Evolutionary conservation across 2,329 filamentous ascomycete species (phyloP).

Genomic region (Aspergillus ibericus): DNA sequence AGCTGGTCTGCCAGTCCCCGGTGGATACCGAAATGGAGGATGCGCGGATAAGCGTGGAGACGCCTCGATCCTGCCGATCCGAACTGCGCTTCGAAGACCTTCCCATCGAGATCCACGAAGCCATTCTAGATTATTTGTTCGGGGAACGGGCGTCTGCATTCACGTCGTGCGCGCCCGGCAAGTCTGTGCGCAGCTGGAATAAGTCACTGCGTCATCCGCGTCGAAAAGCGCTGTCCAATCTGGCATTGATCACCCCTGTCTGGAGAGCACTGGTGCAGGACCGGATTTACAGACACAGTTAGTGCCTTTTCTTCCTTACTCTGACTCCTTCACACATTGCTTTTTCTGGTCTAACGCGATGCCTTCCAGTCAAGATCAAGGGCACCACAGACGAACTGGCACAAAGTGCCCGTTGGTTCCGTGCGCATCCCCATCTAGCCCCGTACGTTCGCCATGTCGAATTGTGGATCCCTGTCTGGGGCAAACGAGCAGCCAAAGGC

Average conservation of each 20-base stretch:
- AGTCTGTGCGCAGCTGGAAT: conserved; percentile 60
- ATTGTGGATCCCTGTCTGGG: conserved; percentile 74
- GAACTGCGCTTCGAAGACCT: conserved; percentile 45
- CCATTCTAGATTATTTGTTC: conserved; percentile 69
- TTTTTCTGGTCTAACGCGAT: neutral
- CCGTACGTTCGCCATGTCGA: conserved; percentile 70
- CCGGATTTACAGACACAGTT: conserved; percentile 68
- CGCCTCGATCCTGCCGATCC: conserved; percentile 15
- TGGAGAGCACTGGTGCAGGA: conserved; percentile 71
- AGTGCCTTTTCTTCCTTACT: conserved; percentile 20
- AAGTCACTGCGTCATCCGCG: conserved; percentile 67
- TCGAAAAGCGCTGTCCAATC: conserved; percentile 64
- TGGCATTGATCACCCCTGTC: conserved; percentile 59
- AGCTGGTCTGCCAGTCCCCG: conserved; percentile 22
- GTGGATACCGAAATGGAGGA: conserved; percentile 30
- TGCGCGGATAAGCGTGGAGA: conserved; percentile 16
- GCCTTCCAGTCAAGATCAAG: conserved; percentile 65
- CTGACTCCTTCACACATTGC: neutral
- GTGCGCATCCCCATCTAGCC: conserved; percentile 58
- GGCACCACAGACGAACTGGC: conserved; percentile 64
- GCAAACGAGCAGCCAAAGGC: conserved; percentile 54
- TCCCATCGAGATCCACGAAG: conserved; percentile 70
- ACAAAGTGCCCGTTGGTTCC: conserved; percentile 63
- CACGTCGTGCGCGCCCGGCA: conserved; percentile 56
- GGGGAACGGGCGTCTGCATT: conserved; percentile 65